Conservation (phyloP, 2,329 filamentous ascomycete genomes). For the Lachnellula cervina region DNA sequence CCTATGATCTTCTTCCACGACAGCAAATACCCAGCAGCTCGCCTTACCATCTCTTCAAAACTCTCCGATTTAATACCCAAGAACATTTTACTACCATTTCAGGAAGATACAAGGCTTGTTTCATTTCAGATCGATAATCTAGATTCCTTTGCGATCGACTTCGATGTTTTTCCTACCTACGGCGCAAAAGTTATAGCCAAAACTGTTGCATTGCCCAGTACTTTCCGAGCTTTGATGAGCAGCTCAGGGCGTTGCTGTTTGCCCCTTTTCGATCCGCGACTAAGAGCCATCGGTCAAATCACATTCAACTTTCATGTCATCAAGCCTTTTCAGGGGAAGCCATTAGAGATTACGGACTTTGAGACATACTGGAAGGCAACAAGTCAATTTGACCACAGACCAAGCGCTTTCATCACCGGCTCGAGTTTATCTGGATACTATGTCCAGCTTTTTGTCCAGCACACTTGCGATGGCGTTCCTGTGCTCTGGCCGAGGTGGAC, state of each 20-base stretch:
- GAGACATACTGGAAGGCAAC: slow-evolving; percentile 99
- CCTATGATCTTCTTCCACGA: slow-evolving; percentile 95
- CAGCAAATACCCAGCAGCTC: slow-evolving; percentile 90
- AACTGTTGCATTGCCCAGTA: slow-evolving; percentile 82
- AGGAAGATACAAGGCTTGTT: slow-evolving; percentile 89
- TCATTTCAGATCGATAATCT: slow-evolving; percentile 96
- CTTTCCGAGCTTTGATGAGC: slow-evolving; percentile 71
- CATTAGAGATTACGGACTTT: slow-evolving; percentile 94
- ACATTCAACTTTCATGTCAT: slow-evolving; percentile 94
- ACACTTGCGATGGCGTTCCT: slow-evolving; percentile 81
- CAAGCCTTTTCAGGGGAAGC: slow-evolving; percentile 88
- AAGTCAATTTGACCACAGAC: slow-evolving; percentile 81
- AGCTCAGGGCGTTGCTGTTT: slow-evolving; percentile 78
- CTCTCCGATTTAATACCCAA: slow-evolving; percentile 92
- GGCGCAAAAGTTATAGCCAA: slow-evolving; percentile 97
- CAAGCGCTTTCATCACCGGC: slow-evolving; percentile 83
- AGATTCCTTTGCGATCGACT: slow-evolving; percentile 89
- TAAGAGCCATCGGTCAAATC: slow-evolving; percentile 88
- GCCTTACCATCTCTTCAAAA: slow-evolving; percentile 94
- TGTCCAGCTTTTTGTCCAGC: slow-evolving; percentile 83
- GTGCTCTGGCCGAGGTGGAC: slow-evolving; percentile 86
- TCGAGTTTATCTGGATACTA: slow-evolving; percentile 97
- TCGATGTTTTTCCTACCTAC: slow-evolving; percentile 96
- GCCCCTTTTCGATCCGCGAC: slow-evolving; percentile 85
- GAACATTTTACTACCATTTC: slow-evolving; percentile 90